Conservation (phyloP, 257 asterid species). For the Ballota nigra region DNA sequence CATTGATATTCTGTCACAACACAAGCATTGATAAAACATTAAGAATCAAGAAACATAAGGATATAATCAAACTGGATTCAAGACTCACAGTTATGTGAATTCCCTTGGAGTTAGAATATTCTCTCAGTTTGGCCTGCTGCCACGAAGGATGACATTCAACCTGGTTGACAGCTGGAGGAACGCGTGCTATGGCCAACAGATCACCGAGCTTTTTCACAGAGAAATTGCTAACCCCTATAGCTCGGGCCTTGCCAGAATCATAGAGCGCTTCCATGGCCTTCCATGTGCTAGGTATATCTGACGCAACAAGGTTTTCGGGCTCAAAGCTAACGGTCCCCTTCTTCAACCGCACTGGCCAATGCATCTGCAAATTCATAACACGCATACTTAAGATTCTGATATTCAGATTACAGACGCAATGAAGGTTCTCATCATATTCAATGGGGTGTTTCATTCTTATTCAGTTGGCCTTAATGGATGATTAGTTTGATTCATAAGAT, state of each 20-base stretch:
- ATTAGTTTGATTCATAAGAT: neutral
- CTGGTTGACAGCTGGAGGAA: conserved; percentile 79
- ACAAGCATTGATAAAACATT: no score
- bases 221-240: conserved; percentile 78
- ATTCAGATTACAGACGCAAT: neutral
- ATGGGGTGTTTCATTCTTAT: neutral
- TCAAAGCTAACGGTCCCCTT: conserved; percentile 42
- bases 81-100: conserved; percentile 74
- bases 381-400: neutral
- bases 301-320: conserved; percentile 49
- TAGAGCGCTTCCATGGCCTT: conserved; percentile 73
- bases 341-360: conserved; percentile 68
- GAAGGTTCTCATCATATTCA: no score
- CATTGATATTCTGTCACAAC: no score
- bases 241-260: conserved; percentile 69
- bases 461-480: neutral
- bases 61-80: neutral
- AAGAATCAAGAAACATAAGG: neutral
- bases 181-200: conserved; percentile 49
- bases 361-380: conserved; percentile 48
- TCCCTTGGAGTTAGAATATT: conserved; percentile 64
- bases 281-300: conserved; percentile 73
- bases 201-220: conserved; percentile 63
- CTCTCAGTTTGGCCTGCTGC: conserved; percentile 60
- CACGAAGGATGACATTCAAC: no score